Conservation (phyloP, 2,329 filamentous ascomycete species). For the Microsporum ferrugineum region DNA sequence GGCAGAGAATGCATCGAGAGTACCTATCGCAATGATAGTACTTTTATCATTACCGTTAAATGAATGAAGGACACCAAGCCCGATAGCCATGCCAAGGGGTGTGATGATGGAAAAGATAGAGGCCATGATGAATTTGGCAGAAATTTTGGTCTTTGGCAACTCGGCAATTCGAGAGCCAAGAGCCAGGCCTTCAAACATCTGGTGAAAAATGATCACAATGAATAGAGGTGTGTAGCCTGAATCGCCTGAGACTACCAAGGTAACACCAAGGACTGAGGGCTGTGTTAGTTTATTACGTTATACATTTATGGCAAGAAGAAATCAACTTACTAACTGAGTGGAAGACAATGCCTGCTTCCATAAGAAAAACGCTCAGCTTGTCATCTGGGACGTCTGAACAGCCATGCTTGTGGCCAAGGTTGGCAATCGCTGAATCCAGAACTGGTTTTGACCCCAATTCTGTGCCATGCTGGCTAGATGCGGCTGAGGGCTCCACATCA, state of each 20-base stretch:
- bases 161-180: constrained; percentile 35
- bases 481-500: constrained; percentile 15
- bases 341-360: constrained; percentile 65
- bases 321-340: constrained; percentile 54
- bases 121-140: constrained; percentile 48
- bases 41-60: constrained; percentile 63
- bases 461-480: constrained; percentile 18
- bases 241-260: constrained; percentile 44
- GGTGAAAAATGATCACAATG: constrained; percentile 62
- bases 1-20: constrained; percentile 60
- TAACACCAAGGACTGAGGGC: constrained; percentile 52
- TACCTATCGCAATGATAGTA: constrained; percentile 61
- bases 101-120: constrained; percentile 58
- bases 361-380: constrained; percentile 53
- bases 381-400: constrained; percentile 18
- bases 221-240: constrained; percentile 42
- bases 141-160: constrained; percentile 29
- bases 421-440: constrained; percentile 8
- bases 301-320: constrained; percentile 18
- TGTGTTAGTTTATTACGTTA: constrained; percentile 36
- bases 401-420: constrained; percentile 25
- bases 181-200: constrained; percentile 66
- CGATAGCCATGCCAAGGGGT: constrained; percentile 69
- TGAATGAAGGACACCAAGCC: constrained; percentile 55
- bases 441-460: constrained; percentile 2